phyloP scores from a whole-genome alignment of 2,329 filamentous ascomycete species.

The Neurospora sp. region DNA sequence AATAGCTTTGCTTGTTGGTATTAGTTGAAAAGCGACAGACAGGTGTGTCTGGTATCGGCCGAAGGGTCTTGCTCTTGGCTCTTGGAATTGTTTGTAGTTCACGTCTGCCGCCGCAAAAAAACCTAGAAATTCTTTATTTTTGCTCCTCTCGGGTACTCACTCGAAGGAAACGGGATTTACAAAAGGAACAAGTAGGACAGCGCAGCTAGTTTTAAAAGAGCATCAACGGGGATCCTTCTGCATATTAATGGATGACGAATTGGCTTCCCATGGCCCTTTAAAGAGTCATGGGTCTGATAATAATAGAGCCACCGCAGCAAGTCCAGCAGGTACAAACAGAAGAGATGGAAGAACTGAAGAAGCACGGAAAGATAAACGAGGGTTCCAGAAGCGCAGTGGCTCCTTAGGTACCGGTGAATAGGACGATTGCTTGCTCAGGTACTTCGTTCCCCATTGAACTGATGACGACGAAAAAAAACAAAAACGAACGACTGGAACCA shows the following conservation, averaged over 20 bases:
- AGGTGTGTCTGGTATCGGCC: not conserved
- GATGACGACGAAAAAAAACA: not conserved
- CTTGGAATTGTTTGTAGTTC: not conserved
- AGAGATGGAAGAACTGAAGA: not conserved
- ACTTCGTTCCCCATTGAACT: not conserved
- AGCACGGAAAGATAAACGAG: not conserved
- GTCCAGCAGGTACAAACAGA: not conserved
- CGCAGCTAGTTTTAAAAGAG: not conserved
- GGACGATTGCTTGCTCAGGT: not conserved
- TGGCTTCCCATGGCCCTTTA: not conserved
- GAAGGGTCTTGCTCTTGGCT: not conserved
- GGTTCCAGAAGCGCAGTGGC: not conserved
- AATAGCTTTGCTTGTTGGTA: not conserved
- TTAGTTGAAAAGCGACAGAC: not conserved
- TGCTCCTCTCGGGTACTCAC: not conserved
- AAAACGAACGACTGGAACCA: not conserved
- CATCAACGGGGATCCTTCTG: not conserved
- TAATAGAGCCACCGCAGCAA: not conserved
- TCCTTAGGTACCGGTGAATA: not conserved
- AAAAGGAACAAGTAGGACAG: not conserved
- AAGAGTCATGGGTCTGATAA: not conserved
- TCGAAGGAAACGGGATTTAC: not conserved
- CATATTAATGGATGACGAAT: not conserved
- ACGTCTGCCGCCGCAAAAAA: conserved; percentile 1
- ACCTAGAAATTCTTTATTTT: not conserved